These are phyloP conservation scores for Salix koriyanagi DNA, from an alignment of 345 rosid species.

Conservation along the genomic window DNA sequence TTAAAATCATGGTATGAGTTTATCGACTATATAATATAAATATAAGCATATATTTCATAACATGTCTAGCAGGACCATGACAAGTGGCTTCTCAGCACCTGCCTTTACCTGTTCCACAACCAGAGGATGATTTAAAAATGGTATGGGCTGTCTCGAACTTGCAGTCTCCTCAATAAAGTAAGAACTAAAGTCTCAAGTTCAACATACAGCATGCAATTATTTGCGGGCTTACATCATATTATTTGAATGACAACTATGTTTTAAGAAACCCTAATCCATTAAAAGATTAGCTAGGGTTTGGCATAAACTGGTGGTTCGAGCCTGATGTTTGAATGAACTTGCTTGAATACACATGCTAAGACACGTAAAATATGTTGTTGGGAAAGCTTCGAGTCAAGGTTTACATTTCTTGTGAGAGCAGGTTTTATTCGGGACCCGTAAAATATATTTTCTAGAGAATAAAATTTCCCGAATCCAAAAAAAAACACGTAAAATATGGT, in stretches of 20 bases:
- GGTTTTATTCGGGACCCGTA: too few relatives aligned
- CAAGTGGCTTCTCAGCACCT: slow-evolving; percentile 27
- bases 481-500: slow-evolving; percentile 10
- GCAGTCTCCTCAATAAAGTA: slow-evolving; percentile 21
- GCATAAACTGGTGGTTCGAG: slow-evolving; percentile 4
- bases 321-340: background rate
- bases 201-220: background rate
- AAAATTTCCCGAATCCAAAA: accelerated
- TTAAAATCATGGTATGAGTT: too few relatives aligned
- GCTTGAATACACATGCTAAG: background rate
- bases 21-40: background rate
- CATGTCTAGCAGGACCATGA: background rate
- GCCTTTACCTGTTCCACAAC: slow-evolving; percentile 15
- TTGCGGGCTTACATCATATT: background rate
- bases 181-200: slow-evolving; percentile 1
- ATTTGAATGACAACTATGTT: background rate
- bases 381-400: background rate
- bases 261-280: background rate
- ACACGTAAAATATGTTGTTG: slow-evolving; percentile 6
- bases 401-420: too few relatives aligned
- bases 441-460: too few relatives aligned
- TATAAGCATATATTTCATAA: background rate
- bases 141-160: slow-evolving; percentile 4
- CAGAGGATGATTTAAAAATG: background rate
- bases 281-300: slow-evolving; percentile 10